Evolutionary conservation across 371 early-diverging fungal genomes (phyloP).

Genomic region (Syncephalastrum racemosum): DNA sequence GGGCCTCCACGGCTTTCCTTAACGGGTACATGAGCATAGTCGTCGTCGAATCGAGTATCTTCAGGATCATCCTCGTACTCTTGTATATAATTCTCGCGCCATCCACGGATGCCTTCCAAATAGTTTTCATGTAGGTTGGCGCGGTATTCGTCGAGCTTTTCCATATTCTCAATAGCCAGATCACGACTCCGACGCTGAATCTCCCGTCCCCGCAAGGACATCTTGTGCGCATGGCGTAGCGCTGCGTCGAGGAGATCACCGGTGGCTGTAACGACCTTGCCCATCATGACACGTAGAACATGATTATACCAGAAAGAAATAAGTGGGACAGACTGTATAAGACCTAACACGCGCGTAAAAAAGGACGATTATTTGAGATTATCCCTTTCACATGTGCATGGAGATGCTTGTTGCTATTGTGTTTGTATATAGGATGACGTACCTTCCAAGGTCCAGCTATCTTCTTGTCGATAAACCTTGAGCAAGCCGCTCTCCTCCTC

Average conservation of each 20-base stretch:
- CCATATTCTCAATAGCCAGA: conserved; percentile 44
- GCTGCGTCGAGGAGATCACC: conserved; percentile 64
- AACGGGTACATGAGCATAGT: conserved; percentile 7
- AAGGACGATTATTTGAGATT: too few relatives aligned
- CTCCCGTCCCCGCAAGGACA: conserved; percentile 42
- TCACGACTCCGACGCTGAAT: conserved; percentile 44
- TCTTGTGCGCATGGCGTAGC: conserved; percentile 42
- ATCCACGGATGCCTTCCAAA: conserved; percentile 35
- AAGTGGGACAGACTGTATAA: conserved; percentile 62
- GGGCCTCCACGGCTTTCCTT: conserved; percentile 12
- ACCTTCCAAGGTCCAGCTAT: conserved; percentile 58
- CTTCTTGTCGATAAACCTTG: conserved; percentile 53
- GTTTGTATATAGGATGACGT: neutral
- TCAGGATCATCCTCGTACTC: conserved; percentile 7
- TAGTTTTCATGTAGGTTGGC: conserved; percentile 44
- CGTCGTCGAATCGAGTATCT: conserved; percentile 3
- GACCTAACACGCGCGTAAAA: conserved; percentile 21
- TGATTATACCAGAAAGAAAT: conserved; percentile 70
- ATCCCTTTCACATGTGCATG: too few relatives aligned
- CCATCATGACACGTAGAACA: conserved; percentile 56
- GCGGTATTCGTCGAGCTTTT: conserved; percentile 43
- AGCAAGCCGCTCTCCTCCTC: conserved; percentile 40
- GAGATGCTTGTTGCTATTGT: too few relatives aligned
- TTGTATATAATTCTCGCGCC: conserved; percentile 30
- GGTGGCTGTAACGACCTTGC: conserved; percentile 53